Evolutionary conservation across 177 flowering plant species (phyloP).

Genomic region (Tripterygium wilfordii): DNA sequence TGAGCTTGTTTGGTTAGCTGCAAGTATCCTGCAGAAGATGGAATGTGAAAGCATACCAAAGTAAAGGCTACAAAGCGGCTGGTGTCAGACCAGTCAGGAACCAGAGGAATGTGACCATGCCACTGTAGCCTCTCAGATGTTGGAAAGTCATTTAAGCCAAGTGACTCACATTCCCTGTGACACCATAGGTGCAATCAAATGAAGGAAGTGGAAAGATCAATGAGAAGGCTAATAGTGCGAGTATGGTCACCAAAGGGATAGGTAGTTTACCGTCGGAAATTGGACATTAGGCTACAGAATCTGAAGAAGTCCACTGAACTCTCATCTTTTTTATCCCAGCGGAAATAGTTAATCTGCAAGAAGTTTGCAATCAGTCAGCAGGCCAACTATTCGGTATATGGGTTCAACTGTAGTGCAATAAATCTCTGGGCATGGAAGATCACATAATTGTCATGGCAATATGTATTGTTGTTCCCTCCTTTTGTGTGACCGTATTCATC

Average conservation of each 20-base stretch:
- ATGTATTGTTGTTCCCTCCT: constrained; percentile 96
- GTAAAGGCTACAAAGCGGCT: constrained; percentile 89
- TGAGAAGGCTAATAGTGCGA: too few relatives aligned
- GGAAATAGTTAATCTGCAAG: constrained; percentile 81
- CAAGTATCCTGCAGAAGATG: background rate
- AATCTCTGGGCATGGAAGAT: constrained; percentile 14
- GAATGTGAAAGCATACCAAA: constrained; percentile 40
- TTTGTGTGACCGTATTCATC: constrained; percentile 97
- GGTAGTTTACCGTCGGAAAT: constrained; percentile 60
- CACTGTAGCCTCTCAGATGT: constrained; percentile 83
- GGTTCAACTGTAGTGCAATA: background rate
- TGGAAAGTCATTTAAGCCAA: constrained; percentile 75
- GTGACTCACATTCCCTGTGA: constrained; percentile 83
- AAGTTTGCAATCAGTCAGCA: constrained; percentile 3
- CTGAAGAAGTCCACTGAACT: constrained; percentile 69
- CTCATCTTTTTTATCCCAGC: constrained; percentile 90
- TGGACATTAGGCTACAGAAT: constrained; percentile 78
- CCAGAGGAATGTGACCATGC: constrained; percentile 74
- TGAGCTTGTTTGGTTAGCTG: too few relatives aligned
- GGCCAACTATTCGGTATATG: background rate
- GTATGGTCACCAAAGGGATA: too few relatives aligned
- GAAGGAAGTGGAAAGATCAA: background rate
- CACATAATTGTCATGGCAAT: constrained; percentile 92
- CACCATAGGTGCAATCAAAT: constrained; percentile 3
- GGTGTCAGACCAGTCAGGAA: constrained; percentile 78